phyloP scores from a whole-genome alignment of 495 filamentous ascomycete genomes.

The Filosporella fistucella region DNA sequence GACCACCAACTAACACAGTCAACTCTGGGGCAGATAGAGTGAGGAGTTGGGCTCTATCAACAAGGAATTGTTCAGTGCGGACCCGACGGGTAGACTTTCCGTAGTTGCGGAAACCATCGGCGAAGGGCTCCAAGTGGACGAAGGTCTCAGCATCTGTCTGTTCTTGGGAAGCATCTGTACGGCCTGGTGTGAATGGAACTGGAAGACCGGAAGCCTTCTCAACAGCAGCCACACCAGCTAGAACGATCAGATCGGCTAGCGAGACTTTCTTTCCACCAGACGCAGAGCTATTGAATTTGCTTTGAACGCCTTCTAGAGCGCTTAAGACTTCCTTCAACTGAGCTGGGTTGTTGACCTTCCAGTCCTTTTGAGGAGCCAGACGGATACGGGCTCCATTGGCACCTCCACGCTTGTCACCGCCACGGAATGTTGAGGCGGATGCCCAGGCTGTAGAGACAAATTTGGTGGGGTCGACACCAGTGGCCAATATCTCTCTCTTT shows the following conservation, averaged over 20 bases:
- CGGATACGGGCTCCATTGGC: slow-evolving; percentile 72
- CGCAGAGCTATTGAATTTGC: slow-evolving; percentile 41
- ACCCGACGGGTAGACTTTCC: slow-evolving; percentile 53
- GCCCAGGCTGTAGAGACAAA: slow-evolving; percentile 63
- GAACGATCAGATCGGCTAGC: slow-evolving; percentile 66
- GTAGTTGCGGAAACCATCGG: slow-evolving; percentile 74
- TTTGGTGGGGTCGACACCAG: slow-evolving; percentile 44
- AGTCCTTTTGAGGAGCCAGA: slow-evolving; percentile 61
- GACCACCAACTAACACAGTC: slow-evolving; percentile 61
- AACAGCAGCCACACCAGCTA: slow-evolving; percentile 63
- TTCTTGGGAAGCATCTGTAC: slow-evolving; percentile 49
- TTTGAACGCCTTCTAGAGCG: slow-evolving; percentile 56
- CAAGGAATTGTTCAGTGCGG: slow-evolving; percentile 57
- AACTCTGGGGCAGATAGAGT: slow-evolving; percentile 64
- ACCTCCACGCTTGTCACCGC: slow-evolving; percentile 70
- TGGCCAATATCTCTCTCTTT: slow-evolving; percentile 59
- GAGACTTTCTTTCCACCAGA: slow-evolving; percentile 55
- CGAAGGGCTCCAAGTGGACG: slow-evolving; percentile 52
- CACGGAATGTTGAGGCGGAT: slow-evolving; percentile 67
- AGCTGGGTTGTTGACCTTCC: slow-evolving; percentile 62
- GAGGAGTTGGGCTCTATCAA: slow-evolving; percentile 64
- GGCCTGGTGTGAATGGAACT: slow-evolving; percentile 44
- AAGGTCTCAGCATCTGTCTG: slow-evolving; percentile 62
- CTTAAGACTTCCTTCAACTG: slow-evolving; percentile 52
- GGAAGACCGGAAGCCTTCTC: slow-evolving; percentile 56